Evolutionary conservation across 768 basidiomycete species (phyloP), one percentile per base, ranked within the genome.

Genomic region (Tricholoma terreum): DNA sequence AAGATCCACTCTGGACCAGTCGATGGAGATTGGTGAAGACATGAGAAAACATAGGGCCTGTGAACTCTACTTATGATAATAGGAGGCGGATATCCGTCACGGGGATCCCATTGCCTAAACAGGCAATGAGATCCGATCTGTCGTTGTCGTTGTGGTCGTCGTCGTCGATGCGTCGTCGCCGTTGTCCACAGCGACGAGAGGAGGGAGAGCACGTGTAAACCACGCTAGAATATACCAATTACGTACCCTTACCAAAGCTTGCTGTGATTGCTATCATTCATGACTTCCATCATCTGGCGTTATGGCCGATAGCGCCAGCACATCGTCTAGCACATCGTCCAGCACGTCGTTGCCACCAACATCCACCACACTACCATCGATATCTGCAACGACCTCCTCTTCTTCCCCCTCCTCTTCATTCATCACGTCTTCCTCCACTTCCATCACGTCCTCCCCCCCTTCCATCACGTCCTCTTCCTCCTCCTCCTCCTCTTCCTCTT

Each of bases 1-100:
- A 27, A 81, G 80, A 64, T 88, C 80, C 43, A 94, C 79, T 63
- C 85, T 88, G 55, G 73, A 69, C 81, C 81, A 82, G 59, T 82
- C 76, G 54, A 80, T 73, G 15, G 64, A 59, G 38, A 76, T 68
- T 24, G 68, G 67, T 45, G 75, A 68, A 31, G 71, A 24, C 76
- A 77, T 78, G 7, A 15, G 19, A 24, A 24, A 43, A 40, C 22
- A 31, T 54, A 24, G 15, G 3, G 8, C n/a, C 27, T 17, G 22
- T 22, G n/a, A n/a, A n/a, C n/a, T n/a, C n/a, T n/a, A n/a, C n/a
- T n/a, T n/a, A n/a, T n/a, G n/a, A n/a, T n/a, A 21, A 48, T 48
- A 48, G 17, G 24, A 7, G 15, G n/a, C 46, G 46, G 46, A 30
- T 15, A 15, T 48, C 46, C 27, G 42, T 21, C 30, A 62, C 55